Percentiles rank a stretch among this genome's conserved stretches.
Evolutionary conservation across 805 yeast genomes (phyloP).

Genomic region (Sugiyamaella chiloensis): DNA sequence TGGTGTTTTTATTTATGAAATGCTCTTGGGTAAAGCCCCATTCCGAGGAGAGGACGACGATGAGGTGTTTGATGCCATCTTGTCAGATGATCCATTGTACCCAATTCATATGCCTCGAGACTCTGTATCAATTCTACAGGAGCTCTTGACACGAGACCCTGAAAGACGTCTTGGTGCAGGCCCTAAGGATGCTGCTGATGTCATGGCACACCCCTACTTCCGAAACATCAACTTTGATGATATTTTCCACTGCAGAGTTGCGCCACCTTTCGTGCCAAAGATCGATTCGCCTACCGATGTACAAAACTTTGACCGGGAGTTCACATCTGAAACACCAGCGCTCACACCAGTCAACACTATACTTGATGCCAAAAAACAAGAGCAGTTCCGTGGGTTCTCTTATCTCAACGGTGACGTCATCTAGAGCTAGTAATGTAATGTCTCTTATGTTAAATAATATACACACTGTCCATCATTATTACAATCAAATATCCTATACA

Average conservation of each 20-base stretch:
- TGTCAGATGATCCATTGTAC: constrained; percentile 92
- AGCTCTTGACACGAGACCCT: constrained; percentile 87
- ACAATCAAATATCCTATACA: too few species aligned
- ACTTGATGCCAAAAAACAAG: constrained; percentile 83
- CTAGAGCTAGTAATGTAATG: constrained; percentile 3
- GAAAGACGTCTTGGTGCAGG: constrained; percentile 79
- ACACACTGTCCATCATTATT: too few species aligned
- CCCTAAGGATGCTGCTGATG: constrained; percentile 83
- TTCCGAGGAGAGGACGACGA: constrained; percentile 97
- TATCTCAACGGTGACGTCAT: constrained; percentile 43
- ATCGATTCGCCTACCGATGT: constrained; percentile 85
- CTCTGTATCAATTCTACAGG: constrained; percentile 90
- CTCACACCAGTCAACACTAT: constrained; percentile 92
- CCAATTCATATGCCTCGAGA: constrained; percentile 98
- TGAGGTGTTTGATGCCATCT: constrained; percentile 93
- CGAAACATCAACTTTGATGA: constrained; percentile 87
- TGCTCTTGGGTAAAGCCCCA: constrained; percentile 95
- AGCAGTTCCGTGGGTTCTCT: constrained; percentile 95
- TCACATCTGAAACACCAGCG: constrained; percentile 90
- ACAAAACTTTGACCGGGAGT: constrained; percentile 89
- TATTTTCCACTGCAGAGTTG: constrained; percentile 62
- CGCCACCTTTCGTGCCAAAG: constrained; percentile 90
- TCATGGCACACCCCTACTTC: constrained; percentile 95
- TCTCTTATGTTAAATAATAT: too few species aligned
- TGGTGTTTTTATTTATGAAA: constrained; percentile 93